Conservation (phyloP, 2,329 filamentous ascomycete species). For the Lanzia echinophila region DNA sequence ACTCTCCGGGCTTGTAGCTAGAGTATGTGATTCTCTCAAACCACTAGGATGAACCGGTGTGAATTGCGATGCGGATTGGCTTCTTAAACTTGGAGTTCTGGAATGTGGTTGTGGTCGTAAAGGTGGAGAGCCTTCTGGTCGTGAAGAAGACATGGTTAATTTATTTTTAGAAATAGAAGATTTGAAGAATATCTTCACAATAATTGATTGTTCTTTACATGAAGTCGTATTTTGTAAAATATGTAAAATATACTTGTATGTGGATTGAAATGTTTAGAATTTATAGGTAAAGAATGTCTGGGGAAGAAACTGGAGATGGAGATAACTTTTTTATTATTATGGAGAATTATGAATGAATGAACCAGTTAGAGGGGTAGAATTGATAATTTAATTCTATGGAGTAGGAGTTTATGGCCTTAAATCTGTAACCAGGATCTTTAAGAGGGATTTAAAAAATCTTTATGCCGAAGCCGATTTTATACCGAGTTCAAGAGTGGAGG, state of each 20-base stretch:
- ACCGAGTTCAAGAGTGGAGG: too few species aligned
- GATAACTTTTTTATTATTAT: too few species aligned
- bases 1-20: constrained; percentile 22
- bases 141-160: constrained; percentile 5
- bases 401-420: neutral
- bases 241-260: too few species aligned
- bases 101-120: neutral
- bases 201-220: too few species aligned
- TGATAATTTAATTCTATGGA: neutral
- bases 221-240: too few species aligned
- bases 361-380: neutral
- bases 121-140: constrained; percentile 1
- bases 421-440: too few species aligned
- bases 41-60: constrained; percentile 24
- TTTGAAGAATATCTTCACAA: neutral
- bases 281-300: too few species aligned
- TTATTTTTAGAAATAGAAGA: neutral
- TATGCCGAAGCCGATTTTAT: too few species aligned
- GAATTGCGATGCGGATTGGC: constrained; percentile 5
- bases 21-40: constrained; percentile 26
- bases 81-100: constrained; percentile 4
- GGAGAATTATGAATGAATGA: neutral
- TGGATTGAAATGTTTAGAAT: too few species aligned
- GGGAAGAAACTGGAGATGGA: too few species aligned
- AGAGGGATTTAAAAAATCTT: too few species aligned